Base-by-base conservation (phyloP, 2,329 filamentous ascomycete species). In the Xylaria sp. region DNA sequence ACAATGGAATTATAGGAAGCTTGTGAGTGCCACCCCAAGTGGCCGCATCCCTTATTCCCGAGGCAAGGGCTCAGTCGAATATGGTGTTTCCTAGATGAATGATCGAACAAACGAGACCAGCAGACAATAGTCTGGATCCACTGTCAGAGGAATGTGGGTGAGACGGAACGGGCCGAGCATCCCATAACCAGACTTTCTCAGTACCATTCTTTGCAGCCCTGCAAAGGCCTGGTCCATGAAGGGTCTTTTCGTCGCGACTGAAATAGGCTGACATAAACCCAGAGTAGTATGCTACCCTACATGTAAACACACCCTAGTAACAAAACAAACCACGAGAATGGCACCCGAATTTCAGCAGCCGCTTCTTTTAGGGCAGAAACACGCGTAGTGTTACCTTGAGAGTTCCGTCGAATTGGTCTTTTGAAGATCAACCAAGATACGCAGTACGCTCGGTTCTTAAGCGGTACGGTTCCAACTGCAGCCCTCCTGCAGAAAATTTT, bases 241-340 rank as follows among this genome's bases (percentile, higher is more conserved):
- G 39, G 70, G 69, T 68, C 71, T 65, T 58, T 67, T 72, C 66
- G 66, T 69, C 71, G 69, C 64, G 68, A 62, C 58, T 66, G n/a
- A 43, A 23, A 58, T 25, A 68, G 31, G 57, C 66, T 60, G 55
- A 68, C 43, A 23, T 64, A 46, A 28, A 63, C 54, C 55, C 48
- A 46, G 36, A 54, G 41, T 60, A 23, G 18, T 43, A 65, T 69
- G 28, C 55, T 62, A 64, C 61, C 61, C 60, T 56, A 63, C 57
- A 67, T 48, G 62, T 71, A 72, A 70, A 72, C 59, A 72, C 56
- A 66, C 66, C 36, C 20, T 49, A 13, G 28, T 20, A 25, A 68
- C 15, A 39, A 56, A 63, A 64, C 43, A 52, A 39, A 62, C 41
- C 48, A 48, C 49, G 48, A 61, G 23, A 64, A 49, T 51, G 25